phyloP scores from a whole-genome alignment of 2,329 filamentous ascomycete species.

The Diaporthe capsici region DNA sequence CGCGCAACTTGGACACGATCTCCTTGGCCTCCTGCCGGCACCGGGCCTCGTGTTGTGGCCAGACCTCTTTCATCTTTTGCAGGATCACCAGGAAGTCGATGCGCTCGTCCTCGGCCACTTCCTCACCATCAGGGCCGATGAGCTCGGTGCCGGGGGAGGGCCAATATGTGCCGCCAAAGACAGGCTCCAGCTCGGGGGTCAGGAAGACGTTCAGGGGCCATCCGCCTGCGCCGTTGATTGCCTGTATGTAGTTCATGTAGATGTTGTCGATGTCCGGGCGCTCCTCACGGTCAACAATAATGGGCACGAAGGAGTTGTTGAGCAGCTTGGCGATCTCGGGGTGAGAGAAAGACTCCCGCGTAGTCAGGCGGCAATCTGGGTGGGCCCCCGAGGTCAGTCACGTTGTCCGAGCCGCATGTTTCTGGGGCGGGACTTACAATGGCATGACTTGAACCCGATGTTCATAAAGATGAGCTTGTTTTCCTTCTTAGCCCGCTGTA shows the following conservation, averaged over 20 bases:
- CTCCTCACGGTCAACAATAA: slow-evolving; percentile 94
- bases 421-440: slow-evolving; percentile 74
- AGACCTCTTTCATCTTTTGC: slow-evolving; percentile 80
- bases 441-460: slow-evolving; percentile 95
- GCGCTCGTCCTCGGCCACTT: slow-evolving; percentile 65
- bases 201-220: slow-evolving; percentile 99
- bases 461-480: slow-evolving; percentile 94
- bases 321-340: slow-evolving; percentile 83
- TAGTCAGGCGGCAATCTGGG: slow-evolving; percentile 89
- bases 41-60: slow-evolving; percentile 86
- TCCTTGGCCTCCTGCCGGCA: slow-evolving; percentile 88
- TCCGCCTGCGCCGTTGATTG: slow-evolving; percentile 88
- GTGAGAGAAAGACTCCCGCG: slow-evolving; percentile 91
- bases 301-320: slow-evolving; percentile 89
- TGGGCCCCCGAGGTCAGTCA: background rate
- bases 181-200: slow-evolving; percentile 90
- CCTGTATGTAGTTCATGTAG: slow-evolving; percentile 98
- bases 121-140: slow-evolving; percentile 58
- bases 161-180: slow-evolving; percentile 98
- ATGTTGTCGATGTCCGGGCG: slow-evolving; percentile 94
- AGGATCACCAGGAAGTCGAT: slow-evolving; percentile 88
- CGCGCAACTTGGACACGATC: slow-evolving; percentile 83
- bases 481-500: slow-evolving; percentile 81
- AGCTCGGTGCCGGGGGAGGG: slow-evolving; percentile 78
- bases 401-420: background rate